Conservation (phyloP, 2,329 filamentous ascomycete genomes). For the Fusarium nelsonii region DNA sequence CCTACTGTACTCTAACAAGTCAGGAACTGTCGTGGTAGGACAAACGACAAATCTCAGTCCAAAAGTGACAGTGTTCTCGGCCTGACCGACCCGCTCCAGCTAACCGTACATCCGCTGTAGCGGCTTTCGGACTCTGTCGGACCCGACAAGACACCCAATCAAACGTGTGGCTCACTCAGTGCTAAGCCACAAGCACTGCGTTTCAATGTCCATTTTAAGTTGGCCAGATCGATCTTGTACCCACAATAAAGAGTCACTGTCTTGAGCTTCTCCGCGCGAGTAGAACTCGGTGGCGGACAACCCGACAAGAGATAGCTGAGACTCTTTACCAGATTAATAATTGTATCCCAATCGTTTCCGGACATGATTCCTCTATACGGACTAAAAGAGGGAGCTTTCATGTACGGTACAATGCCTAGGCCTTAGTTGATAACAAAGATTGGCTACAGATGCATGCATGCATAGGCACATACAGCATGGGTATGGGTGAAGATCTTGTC, state of each 20-base stretch:
- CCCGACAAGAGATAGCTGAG: slow-evolving; percentile 12
- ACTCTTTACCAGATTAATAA: neutral
- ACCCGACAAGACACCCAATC: slow-evolving; percentile 32
- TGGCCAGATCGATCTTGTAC: slow-evolving; percentile 38
- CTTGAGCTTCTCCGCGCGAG: slow-evolving; percentile 20
- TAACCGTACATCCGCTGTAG: neutral
- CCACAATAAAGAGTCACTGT: slow-evolving; percentile 28
- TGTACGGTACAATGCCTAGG: neutral
- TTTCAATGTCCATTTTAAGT: slow-evolving; percentile 22
- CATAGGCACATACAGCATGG: neutral
- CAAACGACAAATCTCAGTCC: slow-evolving; percentile 7
- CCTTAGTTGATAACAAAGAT: slow-evolving; percentile 1
- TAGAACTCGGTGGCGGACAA: slow-evolving; percentile 17
- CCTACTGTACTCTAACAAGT: neutral
- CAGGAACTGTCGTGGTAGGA: slow-evolving; percentile 29
- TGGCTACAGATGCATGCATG: neutral
- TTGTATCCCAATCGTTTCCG: slow-evolving; percentile 7
- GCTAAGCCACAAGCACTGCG: slow-evolving; percentile 37
- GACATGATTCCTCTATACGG: slow-evolving; percentile 16
- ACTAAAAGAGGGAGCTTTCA: neutral
- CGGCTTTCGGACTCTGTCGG: slow-evolving; percentile 37
- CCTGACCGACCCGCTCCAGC: slow-evolving; percentile 41
- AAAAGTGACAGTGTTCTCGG: slow-evolving; percentile 37
- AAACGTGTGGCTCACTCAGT: slow-evolving; percentile 19
- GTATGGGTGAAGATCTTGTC: neutral